Evolutionary conservation across 2,329 filamentous ascomycete genomes (phyloP), one percentile per base, ranked within the genome.

Genomic region (Epichloe baconii): DNA sequence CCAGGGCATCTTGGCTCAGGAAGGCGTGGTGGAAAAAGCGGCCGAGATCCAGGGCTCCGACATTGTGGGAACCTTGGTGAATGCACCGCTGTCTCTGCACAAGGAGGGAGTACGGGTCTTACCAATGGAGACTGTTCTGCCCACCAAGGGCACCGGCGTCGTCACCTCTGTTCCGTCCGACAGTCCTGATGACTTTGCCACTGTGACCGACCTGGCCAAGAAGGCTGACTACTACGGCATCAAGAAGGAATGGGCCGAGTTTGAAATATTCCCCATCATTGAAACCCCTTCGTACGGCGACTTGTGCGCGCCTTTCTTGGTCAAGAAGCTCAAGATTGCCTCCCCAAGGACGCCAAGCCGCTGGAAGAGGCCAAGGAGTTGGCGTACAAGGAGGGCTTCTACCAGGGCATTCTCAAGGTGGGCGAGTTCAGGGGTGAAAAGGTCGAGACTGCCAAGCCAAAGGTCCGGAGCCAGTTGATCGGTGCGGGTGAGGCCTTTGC

Each of bases 191-290:
- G 93, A 98, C 65, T 98, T 85, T 67, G 89, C 89, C 44, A 98
- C 89, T 34, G 77, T 91, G 42, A 78, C 80, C 44, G 93, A 98
- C 56, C 78, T 98, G 53, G 80, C 82, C 40, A 97, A 97, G 77
- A 98, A 98, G 75, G 80, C 91, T 1, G 91, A 95, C 7, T 97
- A 88, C 74, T 95, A 98, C 68, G 85, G 86, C 48, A 97, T 98
- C 65, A 79, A 95, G 72, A 93, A 94, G 71, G 89, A 95, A 66
- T 98, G 93, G 93, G 89, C 86, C 3, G 86, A 95, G 64, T 74
- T 91, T 50, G 88, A 96, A 57, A 91, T 96, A 51, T 66, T 88
- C 54, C 88, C 93, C 49, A 85, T 98, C 59, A 94, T 95, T 57
- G 77, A 88, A 53, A 97, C 93, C 0, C 90, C 91, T 0, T 82